phyloP scores from a whole-genome alignment of 1,284 basidiomycete species.

The Taiwanofungus camphoratus region DNA sequence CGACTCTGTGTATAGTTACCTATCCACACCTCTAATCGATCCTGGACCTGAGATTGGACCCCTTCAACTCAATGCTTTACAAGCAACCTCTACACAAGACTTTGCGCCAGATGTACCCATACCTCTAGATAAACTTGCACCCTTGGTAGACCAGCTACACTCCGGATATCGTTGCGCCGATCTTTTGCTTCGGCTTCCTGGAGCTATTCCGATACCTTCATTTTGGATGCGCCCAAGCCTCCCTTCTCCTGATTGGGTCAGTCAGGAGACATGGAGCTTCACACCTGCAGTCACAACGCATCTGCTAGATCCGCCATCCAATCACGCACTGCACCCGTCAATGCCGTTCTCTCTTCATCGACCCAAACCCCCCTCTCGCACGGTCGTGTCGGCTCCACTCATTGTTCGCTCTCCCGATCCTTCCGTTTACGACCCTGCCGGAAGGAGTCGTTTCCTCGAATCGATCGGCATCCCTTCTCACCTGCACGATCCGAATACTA shows the following conservation, averaged over 20 bases:
- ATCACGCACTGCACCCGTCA: slow-evolving; percentile 30
- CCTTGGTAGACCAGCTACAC: slow-evolving; percentile 57
- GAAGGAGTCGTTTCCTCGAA: slow-evolving; percentile 46
- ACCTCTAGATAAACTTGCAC: slow-evolving; percentile 39
- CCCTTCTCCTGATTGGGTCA: slow-evolving; percentile 62
- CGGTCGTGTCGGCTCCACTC: slow-evolving; percentile 52
- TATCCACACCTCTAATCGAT: slow-evolving; percentile 28
- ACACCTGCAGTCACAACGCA: slow-evolving; percentile 37
- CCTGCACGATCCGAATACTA: slow-evolving; percentile 39
- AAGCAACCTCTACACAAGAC: slow-evolving; percentile 8
- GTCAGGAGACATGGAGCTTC: slow-evolving; percentile 40
- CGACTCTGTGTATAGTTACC: slow-evolving; percentile 75
- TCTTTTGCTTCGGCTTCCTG: slow-evolving; percentile 64
- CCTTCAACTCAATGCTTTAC: slow-evolving; percentile 6
- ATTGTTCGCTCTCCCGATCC: slow-evolving; percentile 51
- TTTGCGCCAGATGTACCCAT: slow-evolving; percentile 48
- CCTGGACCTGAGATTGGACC: slow-evolving; percentile 7
- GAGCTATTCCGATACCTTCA: slow-evolving; percentile 69
- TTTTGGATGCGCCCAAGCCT: slow-evolving; percentile 48
- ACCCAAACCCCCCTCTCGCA: slow-evolving; percentile 32
- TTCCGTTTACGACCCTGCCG: slow-evolving; percentile 44
- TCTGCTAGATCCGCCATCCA: slow-evolving; percentile 28
- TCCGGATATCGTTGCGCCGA: slow-evolving; percentile 69
- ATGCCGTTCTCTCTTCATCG: slow-evolving; percentile 31
- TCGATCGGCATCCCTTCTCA: slow-evolving; percentile 53